Evolutionary conservation across 208 protist genomes (phyloP), one percentile per base, ranked within the genome.

Genomic region (Entamoeba moshkovskii): DNA sequence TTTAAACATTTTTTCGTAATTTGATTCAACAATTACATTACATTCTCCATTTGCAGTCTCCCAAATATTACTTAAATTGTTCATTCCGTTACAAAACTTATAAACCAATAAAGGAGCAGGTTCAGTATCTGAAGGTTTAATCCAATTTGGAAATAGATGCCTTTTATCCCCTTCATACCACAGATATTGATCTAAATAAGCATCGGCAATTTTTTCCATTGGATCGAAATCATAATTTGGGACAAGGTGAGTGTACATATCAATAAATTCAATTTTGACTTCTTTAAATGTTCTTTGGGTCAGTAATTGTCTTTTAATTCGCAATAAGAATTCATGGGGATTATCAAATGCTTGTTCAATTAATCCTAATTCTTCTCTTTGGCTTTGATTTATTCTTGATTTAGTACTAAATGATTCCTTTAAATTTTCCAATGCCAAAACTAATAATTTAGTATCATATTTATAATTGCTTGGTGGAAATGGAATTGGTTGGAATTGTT

Each of bases 271-370:
- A 52, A 99, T 98, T 22, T 95, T 95, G 5, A 98, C 96, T 96
- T 99, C 98, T 96, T 99, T 99, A 97, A 99, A 99, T 42, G 98
- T 97, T 91, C 99, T 96, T 96, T 99, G 97, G 52, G 98, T 99
- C 0, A 99, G 97, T 15, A 99, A 96, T 96, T 99, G 98, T 93
- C 99, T 97, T 95, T 99, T 99, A 95, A 99, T 99, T 95, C 98
- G 96, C 38, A 96, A 97, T 3, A 99, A 96, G 11, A 98, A 97
- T 95, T 99, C 99, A 96, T 99, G 98, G 25, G 99, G 99, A 94
- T 99, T 99, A 97, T 99, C 99, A 96, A 99, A 99, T 13, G 99
- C 99, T 97, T 99, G 97, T 96, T 99, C 99, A 94, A 99, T 99
- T 33, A 99, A 97, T 38, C 97, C 98, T 33, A 99, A 97, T 97